Conservation (phyloP, 495 filamentous ascomycete species). For the Niebla homalea region DNA sequence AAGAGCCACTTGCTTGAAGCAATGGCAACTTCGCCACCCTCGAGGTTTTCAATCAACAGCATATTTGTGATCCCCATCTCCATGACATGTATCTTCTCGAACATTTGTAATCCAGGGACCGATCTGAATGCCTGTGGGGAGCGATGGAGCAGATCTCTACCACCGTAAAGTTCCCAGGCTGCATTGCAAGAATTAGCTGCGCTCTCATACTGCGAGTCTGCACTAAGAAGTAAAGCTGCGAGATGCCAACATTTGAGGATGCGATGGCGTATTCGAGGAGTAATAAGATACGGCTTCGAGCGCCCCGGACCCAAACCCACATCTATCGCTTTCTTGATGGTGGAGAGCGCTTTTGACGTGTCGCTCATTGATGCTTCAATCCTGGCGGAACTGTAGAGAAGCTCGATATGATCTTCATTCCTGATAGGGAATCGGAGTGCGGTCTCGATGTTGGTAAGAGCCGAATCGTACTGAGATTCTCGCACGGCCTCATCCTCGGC, state of each 20-base stretch:
- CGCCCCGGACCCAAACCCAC: not conserved
- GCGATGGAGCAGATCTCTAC: constrained; percentile 9
- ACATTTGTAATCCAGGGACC: constrained; percentile 52
- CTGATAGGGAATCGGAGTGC: too few relatives aligned
- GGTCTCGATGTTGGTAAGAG: too few relatives aligned
- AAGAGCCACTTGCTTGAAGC: constrained; percentile 73
- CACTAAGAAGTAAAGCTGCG: constrained; percentile 70
- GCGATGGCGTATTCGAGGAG: too few relatives aligned
- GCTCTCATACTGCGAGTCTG: constrained; percentile 68
- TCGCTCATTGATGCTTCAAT: constrained; percentile 71
- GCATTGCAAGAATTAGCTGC: constrained; percentile 73
- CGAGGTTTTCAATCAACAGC: constrained; percentile 63
- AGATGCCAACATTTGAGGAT: constrained; percentile 58
- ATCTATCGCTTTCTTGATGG: constrained; percentile 51
- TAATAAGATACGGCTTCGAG: too few relatives aligned
- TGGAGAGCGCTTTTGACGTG: constrained; percentile 59
- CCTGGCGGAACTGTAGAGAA: constrained; percentile 65
- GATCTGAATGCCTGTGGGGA: constrained; percentile 14
- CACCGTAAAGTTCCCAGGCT: constrained; percentile 74
- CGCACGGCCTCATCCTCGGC: too few relatives aligned
- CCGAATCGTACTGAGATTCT: too few relatives aligned
- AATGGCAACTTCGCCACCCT: constrained; percentile 70
- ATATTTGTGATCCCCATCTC: constrained; percentile 93
- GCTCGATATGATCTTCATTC: constrained; percentile 47
- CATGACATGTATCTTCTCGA: constrained; percentile 68